These are phyloP conservation scores for Geranium rotundifolium DNA, from an alignment of 345 rosid species.

Conservation along the genomic window DNA sequence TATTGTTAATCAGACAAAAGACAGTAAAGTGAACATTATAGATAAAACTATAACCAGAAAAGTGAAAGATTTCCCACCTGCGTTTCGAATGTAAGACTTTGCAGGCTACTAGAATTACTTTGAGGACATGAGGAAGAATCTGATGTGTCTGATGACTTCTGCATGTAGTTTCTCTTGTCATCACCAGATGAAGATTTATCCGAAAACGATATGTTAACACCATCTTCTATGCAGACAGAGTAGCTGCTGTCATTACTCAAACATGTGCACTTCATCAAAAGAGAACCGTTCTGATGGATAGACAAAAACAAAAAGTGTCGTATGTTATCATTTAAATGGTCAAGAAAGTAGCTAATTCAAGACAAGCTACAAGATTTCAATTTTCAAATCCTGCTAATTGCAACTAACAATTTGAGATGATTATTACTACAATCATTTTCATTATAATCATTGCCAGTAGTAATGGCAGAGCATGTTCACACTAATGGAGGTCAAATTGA, in stretches of 20 bases:
- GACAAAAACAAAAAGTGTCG: constrained; percentile 1
- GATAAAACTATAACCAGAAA: background rate
- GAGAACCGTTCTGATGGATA: constrained; percentile 62
- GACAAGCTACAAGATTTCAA: background rate
- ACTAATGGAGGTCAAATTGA: no score
- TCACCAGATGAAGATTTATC: constrained; percentile 37
- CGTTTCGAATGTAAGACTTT: constrained; percentile 81
- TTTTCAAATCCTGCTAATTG: no score
- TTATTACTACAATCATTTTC: no score
- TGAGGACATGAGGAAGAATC: constrained; percentile 29
- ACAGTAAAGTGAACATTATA: background rate
- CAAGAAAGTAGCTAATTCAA: constrained; percentile 1
- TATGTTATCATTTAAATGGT: background rate
- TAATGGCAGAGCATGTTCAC: no score
- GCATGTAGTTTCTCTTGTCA: constrained; percentile 28
- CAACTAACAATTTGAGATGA: no score
- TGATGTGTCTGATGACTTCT: constrained; percentile 27
- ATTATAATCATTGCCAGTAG: no score
- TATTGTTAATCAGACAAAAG: background rate
- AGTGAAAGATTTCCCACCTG: constrained; percentile 35
- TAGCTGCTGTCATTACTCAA: constrained; percentile 92
- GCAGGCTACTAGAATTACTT: constrained; percentile 30
- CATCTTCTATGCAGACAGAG: constrained; percentile 68
- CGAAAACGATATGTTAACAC: constrained; percentile 58
- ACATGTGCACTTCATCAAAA: constrained; percentile 70